Percentiles rank a stretch among this genome's conserved stretches.
Evolutionary conservation across 139 green algal species (phyloP).

Genomic region (Medakamo hakoo): DNA sequence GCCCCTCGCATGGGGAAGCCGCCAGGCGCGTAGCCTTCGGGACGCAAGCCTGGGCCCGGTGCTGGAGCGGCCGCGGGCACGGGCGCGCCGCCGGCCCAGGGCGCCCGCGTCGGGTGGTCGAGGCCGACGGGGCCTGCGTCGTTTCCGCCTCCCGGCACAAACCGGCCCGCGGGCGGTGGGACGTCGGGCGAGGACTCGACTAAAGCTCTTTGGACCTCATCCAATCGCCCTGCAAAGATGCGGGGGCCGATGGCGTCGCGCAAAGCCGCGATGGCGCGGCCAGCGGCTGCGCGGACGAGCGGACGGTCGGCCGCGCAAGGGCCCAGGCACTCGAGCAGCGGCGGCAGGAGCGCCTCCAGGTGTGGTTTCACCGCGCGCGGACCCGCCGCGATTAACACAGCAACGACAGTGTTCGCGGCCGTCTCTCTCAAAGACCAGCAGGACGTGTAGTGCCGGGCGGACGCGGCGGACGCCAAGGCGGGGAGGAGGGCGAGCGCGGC

Average conservation of each 20-base stretch:
- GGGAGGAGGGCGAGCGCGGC: constrained; percentile 36
- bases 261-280: constrained; percentile 26
- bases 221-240: constrained; percentile 41
- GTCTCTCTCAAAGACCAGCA: constrained; percentile 53
- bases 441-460: constrained; percentile 42
- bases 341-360: constrained; percentile 52
- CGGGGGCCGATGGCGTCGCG: constrained; percentile 45
- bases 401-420: constrained; percentile 50
- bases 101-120: too few relatives aligned
- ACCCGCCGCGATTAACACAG: neutral
- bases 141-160: neutral
- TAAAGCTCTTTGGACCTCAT: constrained; percentile 21
- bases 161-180: constrained; percentile 11
- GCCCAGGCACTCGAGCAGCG: constrained; percentile 50
- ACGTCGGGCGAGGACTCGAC: constrained; percentile 22
- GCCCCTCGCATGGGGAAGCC: neutral
- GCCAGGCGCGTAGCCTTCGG: neutral
- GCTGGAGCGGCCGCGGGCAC: too few relatives aligned
- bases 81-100: neutral
- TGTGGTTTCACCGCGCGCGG: constrained; percentile 52
- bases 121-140: too few relatives aligned
- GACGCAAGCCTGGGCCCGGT: too few relatives aligned
- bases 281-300: constrained; percentile 46
- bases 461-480: constrained; percentile 37
- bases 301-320: constrained; percentile 47